Base-by-base conservation (phyloP, 495 filamentous ascomycete species). In the Glarea lozoyensis region DNA sequence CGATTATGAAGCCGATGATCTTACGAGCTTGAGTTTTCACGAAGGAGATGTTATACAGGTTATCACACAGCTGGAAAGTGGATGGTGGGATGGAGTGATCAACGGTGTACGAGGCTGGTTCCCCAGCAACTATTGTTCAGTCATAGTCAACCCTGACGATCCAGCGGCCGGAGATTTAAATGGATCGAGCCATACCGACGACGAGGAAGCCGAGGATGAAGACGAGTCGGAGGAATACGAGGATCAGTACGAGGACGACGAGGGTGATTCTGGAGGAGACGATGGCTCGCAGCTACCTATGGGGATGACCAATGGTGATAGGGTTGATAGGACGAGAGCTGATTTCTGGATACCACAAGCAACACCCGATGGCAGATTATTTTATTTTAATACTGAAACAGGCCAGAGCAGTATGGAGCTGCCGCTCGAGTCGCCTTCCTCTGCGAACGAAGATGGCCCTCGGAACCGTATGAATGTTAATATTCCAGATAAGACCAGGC, bases 1-100 rank as follows among this genome's bases (percentile, higher is more conserved):
- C 69, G 87, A 96, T 64, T 98, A 97, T 63, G 84, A 93, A 57
- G 87, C 93, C 46, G 89, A 97, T 62, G 92, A 98, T 65, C 79
- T 84, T 51, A 96, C 92, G 29, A 96, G 89, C 65, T 68, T 98
- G 54, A 96, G 89, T 65, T 97, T 98, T 60, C 85, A 79, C 46
- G 81, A 90, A 54, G 93, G 93, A 48, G 92, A 97, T 58, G 79
- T 95, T 44, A 97, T 98, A 46, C 88, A 96, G 66, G 92, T 98
- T 53, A 83, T 98, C 45, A 98, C 94, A 43, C 89, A 94, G 62
- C 70, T 98, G 31, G 93, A 96, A 55, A 97, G 88, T 49, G 92
- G 92, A 7, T 98, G 92, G 92, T 98, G 92, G 92, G 92, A 98
- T 65, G 92, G 92, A 9, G 86, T 97, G 29, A 90, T 97, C 57